Percentiles rank a stretch among this genome's conserved stretches.
Conservation (phyloP, 2,329 filamentous ascomycete genomes). For the Simplicillium aogashimaense region DNA sequence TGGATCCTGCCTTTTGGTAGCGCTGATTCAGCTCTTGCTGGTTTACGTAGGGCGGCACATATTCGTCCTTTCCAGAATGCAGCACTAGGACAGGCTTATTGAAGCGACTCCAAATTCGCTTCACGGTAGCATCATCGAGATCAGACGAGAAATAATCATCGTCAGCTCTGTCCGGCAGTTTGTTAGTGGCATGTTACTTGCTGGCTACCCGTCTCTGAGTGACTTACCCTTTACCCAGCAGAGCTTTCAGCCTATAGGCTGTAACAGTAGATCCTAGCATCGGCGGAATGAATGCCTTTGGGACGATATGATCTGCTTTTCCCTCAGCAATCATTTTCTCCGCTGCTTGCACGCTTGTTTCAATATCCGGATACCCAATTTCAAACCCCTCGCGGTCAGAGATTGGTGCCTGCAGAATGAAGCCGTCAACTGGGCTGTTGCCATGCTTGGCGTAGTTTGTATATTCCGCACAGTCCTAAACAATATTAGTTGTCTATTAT, state of each 20-base stretch:
- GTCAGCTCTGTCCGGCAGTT: constrained; percentile 41
- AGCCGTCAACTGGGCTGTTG: constrained; percentile 55
- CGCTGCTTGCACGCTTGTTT: constrained; percentile 37
- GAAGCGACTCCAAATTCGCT: constrained; percentile 55
- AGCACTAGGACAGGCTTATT: constrained; percentile 52
- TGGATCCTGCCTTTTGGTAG: constrained; percentile 39
- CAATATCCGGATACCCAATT: constrained; percentile 33
- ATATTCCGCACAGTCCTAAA: constrained; percentile 48
- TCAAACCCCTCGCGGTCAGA: constrained; percentile 62
- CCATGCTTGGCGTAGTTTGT: constrained; percentile 29
- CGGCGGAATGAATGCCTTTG: constrained; percentile 29
- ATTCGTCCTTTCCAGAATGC: constrained; percentile 57
- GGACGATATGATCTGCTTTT: constrained; percentile 43
- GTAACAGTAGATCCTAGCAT: constrained; percentile 35
- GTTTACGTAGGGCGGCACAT: constrained; percentile 47
- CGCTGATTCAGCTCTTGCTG: constrained; percentile 44
- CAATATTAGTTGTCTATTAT: background rate
- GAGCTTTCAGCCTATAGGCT: constrained; percentile 41
- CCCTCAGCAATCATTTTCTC: constrained; percentile 45
- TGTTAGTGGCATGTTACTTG: background rate
- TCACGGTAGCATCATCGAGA: constrained; percentile 45
- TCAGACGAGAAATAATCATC: constrained; percentile 89
- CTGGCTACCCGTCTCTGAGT: too few relatives aligned
- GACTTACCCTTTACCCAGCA: constrained; percentile 39
- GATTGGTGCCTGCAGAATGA: constrained; percentile 71